These are phyloP conservation scores for Naganishia vishniacii DNA, from an alignment of 768 basidiomycete species.

Conservation along the genomic window DNA sequence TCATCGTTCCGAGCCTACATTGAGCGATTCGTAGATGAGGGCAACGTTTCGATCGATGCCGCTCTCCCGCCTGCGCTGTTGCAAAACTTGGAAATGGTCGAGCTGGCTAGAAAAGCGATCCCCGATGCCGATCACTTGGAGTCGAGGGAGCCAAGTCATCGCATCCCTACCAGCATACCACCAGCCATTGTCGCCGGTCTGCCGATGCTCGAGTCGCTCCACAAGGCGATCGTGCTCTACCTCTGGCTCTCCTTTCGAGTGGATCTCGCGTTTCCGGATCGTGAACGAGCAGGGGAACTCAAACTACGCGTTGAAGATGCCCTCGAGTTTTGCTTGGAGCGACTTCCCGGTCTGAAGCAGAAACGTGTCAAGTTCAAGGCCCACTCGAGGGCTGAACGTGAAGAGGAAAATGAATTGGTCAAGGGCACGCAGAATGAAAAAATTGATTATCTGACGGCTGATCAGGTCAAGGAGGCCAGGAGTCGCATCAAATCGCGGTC, in stretches of 20 bases:
- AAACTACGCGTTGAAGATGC: conserved; percentile 63
- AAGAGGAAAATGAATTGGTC: conserved; percentile 4
- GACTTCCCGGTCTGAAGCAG: conserved; percentile 40
- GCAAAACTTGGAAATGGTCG: conserved; percentile 51
- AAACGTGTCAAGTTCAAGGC: conserved; percentile 18
- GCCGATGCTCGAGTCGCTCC: conserved; percentile 62
- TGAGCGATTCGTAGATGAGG: conserved; percentile 49
- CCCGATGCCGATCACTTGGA: conserved; percentile 32
- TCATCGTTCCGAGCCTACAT: conserved; percentile 50
- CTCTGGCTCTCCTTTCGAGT: conserved; percentile 76
- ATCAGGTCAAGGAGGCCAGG: conserved; percentile 17
- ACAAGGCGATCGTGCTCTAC: conserved; percentile 71
- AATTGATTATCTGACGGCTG: conserved; percentile 15
- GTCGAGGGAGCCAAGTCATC: conserved; percentile 5
- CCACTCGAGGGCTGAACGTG: background rate
- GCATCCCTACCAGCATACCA: conserved; percentile 29
- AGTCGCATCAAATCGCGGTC: conserved; percentile 8
- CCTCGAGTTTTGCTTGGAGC: conserved; percentile 57
- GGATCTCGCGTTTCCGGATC: conserved; percentile 62
- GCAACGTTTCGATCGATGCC: conserved; percentile 52
- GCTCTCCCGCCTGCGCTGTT: conserved; percentile 51
- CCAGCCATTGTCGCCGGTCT: conserved; percentile 35
- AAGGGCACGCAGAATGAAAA: background rate
- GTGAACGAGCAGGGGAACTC: conserved; percentile 53
- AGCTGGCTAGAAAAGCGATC: conserved; percentile 46